A percentile compares a stretch with the other conserved stretches of the same genome.
These are phyloP conservation scores for Cercospora sojina DNA, from an alignment of 2,329 filamentous ascomycete species.

Conservation along the genomic window DNA sequence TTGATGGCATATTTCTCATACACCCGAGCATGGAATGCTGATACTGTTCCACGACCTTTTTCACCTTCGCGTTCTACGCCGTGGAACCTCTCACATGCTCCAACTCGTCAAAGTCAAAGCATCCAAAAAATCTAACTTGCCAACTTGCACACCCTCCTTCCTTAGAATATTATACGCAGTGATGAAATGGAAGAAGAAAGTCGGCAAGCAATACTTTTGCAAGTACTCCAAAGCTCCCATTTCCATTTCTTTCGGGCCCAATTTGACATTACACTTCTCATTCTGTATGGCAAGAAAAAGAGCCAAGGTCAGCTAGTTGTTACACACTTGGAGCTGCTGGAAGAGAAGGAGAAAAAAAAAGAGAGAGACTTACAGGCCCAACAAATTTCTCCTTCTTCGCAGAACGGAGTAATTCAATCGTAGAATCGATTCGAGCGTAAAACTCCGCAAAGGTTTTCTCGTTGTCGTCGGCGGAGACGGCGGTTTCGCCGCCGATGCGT, in stretches of 20 bases:
- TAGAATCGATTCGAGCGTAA: conserved; percentile 49
- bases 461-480: conserved; percentile 14
- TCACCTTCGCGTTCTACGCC: no score
- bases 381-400: conserved; percentile 47
- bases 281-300: not conserved
- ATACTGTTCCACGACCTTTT: not conserved
- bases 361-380: conserved; percentile 26
- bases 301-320: not conserved
- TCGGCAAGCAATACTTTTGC: conserved; percentile 54
- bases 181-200: conserved; percentile 63
- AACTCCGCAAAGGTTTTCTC: conserved; percentile 54
- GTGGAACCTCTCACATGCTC: not conserved
- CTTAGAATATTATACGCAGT: conserved; percentile 62
- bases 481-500: conserved; percentile 39
- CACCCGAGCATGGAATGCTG: not conserved
- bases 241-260: conserved; percentile 25
- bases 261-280: not conserved
- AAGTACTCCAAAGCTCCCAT: conserved; percentile 51
- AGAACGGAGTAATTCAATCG: conserved; percentile 48
- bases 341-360: not conserved
- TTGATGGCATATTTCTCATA: not conserved
- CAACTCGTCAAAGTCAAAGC: not conserved
- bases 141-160: conserved; percentile 59
- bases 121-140: conserved; percentile 59
- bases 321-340: not conserved